Conservation (phyloP, 352 stramenopile species). For the Pythium angustatum region DNA sequence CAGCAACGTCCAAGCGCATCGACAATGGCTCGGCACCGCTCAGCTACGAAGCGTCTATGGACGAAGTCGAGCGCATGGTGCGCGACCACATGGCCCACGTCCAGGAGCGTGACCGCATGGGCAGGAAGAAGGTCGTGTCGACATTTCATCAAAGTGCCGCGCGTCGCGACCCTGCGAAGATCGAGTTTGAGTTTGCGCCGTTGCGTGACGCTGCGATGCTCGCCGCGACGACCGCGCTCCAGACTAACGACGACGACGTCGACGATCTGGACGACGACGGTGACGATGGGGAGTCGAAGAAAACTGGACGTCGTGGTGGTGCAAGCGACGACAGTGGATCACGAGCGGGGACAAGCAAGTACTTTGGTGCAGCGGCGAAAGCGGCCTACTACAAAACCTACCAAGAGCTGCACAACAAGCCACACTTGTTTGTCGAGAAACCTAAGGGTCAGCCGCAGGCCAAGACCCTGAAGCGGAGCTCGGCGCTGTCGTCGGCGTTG, state of each 20-base stretch:
- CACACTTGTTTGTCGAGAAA: conserved; percentile 53
- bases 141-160: conserved; percentile 20
- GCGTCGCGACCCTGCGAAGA: conserved; percentile 16
- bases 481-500: conserved; percentile 21
- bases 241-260: conserved; percentile 19
- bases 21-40: conserved; percentile 13
- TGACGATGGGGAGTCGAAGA: conserved; percentile 20
- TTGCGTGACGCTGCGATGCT: conserved; percentile 43
- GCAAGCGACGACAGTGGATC: not conserved
- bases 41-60: conserved; percentile 43
- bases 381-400: conserved; percentile 60
- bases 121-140: conserved; percentile 26
- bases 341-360: conserved; percentile 34
- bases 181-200: conserved; percentile 44
- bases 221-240: conserved; percentile 23
- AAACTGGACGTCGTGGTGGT: not conserved
- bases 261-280: conserved; percentile 25
- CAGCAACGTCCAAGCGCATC: not conserved
- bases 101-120: conserved; percentile 18
- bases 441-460: conserved; percentile 9
- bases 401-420: conserved; percentile 53
- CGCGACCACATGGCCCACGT: conserved; percentile 35
- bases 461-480: conserved; percentile 27
- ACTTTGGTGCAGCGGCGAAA: conserved; percentile 49
- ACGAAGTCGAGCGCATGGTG: conserved; percentile 55